phyloP scores from a whole-genome alignment of 2,329 filamentous ascomycete genomes.

The Mycosphaerelloides madeirae region DNA sequence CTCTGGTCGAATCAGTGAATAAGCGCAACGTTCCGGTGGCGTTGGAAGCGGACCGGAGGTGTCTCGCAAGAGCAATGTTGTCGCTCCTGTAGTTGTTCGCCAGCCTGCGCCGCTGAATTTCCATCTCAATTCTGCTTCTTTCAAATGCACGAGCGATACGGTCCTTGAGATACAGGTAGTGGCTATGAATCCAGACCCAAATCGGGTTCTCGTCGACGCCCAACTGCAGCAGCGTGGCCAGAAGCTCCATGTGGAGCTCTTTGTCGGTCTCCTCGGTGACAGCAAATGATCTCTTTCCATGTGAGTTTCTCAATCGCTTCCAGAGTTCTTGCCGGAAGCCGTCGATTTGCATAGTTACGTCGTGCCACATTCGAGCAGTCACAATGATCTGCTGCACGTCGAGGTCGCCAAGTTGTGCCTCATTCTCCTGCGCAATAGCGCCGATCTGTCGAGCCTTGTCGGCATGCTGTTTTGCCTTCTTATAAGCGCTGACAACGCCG shows the following conservation, averaged over 20 bases:
- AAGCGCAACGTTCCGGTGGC: slow-evolving; percentile 12
- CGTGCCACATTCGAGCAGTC: slow-evolving; percentile 90
- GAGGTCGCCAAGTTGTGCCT: slow-evolving; percentile 62
- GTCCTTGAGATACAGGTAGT: slow-evolving; percentile 81
- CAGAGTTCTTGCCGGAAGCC: slow-evolving; percentile 85
- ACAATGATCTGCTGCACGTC: slow-evolving; percentile 83
- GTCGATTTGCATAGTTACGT: slow-evolving; percentile 82
- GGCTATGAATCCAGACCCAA: slow-evolving; percentile 88
- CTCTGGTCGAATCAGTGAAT: slow-evolving; percentile 40
- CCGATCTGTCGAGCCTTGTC: slow-evolving; percentile 71
- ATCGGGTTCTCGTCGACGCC: slow-evolving; percentile 95
- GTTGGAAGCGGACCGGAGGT: slow-evolving; percentile 64
- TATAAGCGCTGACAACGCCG: slow-evolving; percentile 78
- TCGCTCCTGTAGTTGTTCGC: slow-evolving; percentile 69
- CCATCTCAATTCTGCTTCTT: slow-evolving; percentile 84
- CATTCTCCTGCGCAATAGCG: slow-evolving; percentile 47
- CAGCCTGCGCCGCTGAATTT: slow-evolving; percentile 78
- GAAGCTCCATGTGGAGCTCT: slow-evolving; percentile 91
- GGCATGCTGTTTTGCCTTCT: slow-evolving; percentile 72
- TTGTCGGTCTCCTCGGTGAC: slow-evolving; percentile 36
- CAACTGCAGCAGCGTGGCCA: slow-evolving; percentile 81
- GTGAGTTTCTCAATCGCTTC: slow-evolving; percentile 57
- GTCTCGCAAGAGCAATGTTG: slow-evolving; percentile 63
- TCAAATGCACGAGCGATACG: slow-evolving; percentile 78
- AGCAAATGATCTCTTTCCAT: slow-evolving; percentile 24